Evolutionary conservation across 2,329 filamentous ascomycete species (phyloP).

Genomic region (Boeremia exigua): DNA sequence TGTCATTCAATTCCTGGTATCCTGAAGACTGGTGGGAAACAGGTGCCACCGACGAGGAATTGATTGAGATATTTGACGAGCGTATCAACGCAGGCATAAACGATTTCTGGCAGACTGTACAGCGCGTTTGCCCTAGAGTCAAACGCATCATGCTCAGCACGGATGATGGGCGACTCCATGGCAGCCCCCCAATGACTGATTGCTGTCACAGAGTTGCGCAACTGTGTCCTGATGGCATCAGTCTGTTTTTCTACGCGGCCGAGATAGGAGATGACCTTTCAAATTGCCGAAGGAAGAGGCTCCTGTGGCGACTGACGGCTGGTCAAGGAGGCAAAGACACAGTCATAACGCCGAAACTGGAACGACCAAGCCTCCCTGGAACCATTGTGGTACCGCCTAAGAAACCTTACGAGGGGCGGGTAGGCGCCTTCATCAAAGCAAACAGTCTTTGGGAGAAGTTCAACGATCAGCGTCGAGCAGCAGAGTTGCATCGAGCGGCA

Average conservation of each 20-base stretch:
- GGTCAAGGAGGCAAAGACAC: background rate
- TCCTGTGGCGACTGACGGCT: background rate
- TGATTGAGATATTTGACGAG: background rate
- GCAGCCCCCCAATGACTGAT: background rate
- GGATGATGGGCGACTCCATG: background rate
- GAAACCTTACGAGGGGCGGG: background rate
- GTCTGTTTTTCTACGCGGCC: background rate
- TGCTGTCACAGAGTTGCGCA: background rate
- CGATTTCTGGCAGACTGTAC: conserved; percentile 2
- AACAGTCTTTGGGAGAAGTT: too few relatives aligned
- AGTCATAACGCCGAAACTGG: background rate
- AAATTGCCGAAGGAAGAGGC: background rate
- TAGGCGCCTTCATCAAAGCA: background rate
- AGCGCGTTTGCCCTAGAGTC: conserved; percentile 2
- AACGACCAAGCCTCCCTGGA: background rate
- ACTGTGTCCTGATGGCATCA: background rate
- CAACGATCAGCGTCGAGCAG: too few relatives aligned
- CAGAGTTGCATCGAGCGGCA: too few relatives aligned
- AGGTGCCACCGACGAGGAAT: too few relatives aligned
- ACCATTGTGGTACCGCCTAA: background rate
- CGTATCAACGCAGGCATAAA: background rate
- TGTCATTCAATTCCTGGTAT: background rate
- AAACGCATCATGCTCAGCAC: conserved; percentile 9
- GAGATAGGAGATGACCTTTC: background rate
- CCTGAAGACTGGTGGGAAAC: background rate